Base-by-base conservation (phyloP, 2,329 filamentous ascomycete genomes). In the Cordyceps farinosa region DNA sequence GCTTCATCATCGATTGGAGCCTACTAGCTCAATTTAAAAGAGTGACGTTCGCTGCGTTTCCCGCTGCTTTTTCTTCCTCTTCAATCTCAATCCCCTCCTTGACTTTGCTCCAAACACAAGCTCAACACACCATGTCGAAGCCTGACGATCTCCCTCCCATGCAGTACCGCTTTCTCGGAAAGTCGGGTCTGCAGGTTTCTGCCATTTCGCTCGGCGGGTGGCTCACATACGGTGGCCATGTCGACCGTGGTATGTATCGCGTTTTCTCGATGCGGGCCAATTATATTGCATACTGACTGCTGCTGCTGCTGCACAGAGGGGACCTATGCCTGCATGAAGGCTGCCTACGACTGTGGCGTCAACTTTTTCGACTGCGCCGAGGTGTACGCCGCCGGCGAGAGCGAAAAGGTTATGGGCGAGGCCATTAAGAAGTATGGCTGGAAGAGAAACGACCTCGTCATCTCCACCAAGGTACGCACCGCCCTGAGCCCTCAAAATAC, bases 191-290 rank as follows among this genome's bases (percentile, higher is more conserved):
- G 22, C 86, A 91, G 73, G 88, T 92, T 40, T 92, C 89, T 34
- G 83, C 86, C 52, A 88, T 92, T 66, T 88, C 87, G 2, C 80
- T 92, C 3, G 90, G 87, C 64, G 85, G 87, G 67, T 88, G 87
- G 87, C 80, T 92, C 59, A 92, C 90, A 1, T 91, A 90, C 67
- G 90, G 90, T 61, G 89, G 88, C 22, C 87, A 90, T 68, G 86
- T 91, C 36, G 86, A 87, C 62, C 83, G 86, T 71, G 85, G 87
- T 87, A 77, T 67, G 78, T 36, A 36, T 36, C 11, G n/a, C 30
- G 8, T 29, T 27, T 13, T 9, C 29, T 36, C 44, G 4, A 36
- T 38, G 40, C 34, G 29, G 13, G 5, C 6, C 29, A 64, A 15
- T 15, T 22, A 34, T 22, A n/a, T 36, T n/a, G 32, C 30, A 27